phyloP scores from a whole-genome alignment of 2,329 filamentous ascomycete species.

The Penicillium hesseltinei region DNA sequence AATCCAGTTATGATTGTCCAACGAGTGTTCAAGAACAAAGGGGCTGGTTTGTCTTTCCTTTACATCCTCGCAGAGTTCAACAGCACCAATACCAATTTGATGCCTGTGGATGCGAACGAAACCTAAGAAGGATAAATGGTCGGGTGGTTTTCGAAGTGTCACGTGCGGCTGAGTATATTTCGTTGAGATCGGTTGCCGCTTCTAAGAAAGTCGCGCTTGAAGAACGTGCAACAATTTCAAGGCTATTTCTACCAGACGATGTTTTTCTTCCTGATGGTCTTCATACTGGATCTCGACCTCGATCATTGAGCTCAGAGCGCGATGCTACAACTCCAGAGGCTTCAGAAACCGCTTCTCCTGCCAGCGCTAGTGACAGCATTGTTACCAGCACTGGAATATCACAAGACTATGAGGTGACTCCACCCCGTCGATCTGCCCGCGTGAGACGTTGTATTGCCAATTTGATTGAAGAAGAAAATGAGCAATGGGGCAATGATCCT shows the following conservation, averaged over 20 bases:
- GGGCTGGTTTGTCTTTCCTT: constrained; percentile 48
- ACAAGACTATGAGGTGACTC: not conserved
- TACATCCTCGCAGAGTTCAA: constrained; percentile 47
- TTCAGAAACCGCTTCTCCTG: not conserved
- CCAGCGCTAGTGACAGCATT: not conserved
- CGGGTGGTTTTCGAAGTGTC: constrained; percentile 33
- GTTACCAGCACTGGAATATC: not conserved
- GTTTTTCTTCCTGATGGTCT: constrained; percentile 31
- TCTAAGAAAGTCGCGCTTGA: not conserved
- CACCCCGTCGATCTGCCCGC: not conserved
- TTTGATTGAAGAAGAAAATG: constrained; percentile 19
- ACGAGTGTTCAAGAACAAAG: constrained; percentile 25
- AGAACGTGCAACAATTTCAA: not conserved
- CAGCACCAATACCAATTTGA: constrained; percentile 34
- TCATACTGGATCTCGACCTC: not conserved
- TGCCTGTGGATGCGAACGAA: constrained; percentile 41
- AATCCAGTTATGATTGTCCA: constrained; percentile 23
- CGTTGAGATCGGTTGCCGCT: constrained; percentile 28
- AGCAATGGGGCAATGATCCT: constrained; percentile 4
- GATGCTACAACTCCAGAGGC: not conserved
- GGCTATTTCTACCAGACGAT: constrained; percentile 18
- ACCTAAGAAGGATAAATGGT: constrained; percentile 14
- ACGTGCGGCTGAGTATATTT: constrained; percentile 24
- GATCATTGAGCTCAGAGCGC: not conserved
- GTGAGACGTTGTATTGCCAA: constrained; percentile 2